phyloP scores from a whole-genome alignment of 202 grass and related monocot species.

The Elaeis oleifera region DNA sequence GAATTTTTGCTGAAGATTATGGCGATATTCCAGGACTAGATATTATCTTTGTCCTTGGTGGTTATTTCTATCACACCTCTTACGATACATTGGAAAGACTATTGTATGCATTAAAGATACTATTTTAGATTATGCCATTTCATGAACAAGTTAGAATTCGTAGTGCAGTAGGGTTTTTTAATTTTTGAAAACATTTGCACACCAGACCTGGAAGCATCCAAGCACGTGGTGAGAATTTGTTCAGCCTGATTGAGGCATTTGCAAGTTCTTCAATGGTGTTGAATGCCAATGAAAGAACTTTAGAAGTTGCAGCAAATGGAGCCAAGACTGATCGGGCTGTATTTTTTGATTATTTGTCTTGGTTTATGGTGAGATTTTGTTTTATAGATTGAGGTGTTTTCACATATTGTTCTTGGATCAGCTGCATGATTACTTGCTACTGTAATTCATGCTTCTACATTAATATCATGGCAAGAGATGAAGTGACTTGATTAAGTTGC shows the following conservation, averaged over 20 bases:
- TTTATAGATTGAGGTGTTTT: background rate
- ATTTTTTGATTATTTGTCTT: constrained; percentile 96
- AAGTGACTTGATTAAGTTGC: too few relatives aligned
- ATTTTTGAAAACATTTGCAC: constrained; percentile 21
- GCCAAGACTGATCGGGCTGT: constrained; percentile 45
- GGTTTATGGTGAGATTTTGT: constrained; percentile 68
- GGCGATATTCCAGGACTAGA: constrained; percentile 91
- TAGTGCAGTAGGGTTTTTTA: constrained; percentile 7
- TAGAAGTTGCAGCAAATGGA: constrained; percentile 28
- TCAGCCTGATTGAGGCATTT: constrained; percentile 70
- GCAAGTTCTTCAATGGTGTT: constrained; percentile 64
- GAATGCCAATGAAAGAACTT: constrained; percentile 36
- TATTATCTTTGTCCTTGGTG: constrained; percentile 99
- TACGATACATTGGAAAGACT: constrained; percentile 89
- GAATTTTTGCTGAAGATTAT: constrained; percentile 95
- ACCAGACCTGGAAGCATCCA: constrained; percentile 96
- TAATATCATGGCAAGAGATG: too few relatives aligned
- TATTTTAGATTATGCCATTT: background rate
- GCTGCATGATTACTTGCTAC: constrained; percentile 21
- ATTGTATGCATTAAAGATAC: constrained; percentile 49
- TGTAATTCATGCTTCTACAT: too few relatives aligned
- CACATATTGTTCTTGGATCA: constrained; percentile 1
- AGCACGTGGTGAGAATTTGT: constrained; percentile 96
- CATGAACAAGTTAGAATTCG: background rate
- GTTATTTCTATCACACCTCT: constrained; percentile 98